Evolutionary conservation across 2,329 filamentous ascomycete species (phyloP), one percentile per base, ranked within the genome.

Genomic region (Plenodomus lindquistii): DNA sequence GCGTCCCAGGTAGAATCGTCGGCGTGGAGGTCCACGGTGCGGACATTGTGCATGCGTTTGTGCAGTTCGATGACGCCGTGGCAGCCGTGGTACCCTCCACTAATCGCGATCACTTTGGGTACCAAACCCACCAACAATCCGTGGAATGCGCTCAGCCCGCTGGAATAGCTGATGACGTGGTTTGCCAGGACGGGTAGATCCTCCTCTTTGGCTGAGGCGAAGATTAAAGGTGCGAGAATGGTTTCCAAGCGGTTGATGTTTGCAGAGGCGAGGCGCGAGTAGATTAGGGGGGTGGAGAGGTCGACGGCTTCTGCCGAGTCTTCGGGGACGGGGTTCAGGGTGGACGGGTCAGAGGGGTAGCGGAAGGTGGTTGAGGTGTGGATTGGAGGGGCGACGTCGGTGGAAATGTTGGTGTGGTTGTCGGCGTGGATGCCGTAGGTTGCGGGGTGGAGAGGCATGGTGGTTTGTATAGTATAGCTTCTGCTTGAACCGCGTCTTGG

Each of bases 331-430:
- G 81, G 78, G 7, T 76, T 59, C 38, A 96, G 81, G 21, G 84
- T 70, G 5, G 85, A 80, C 2, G 91, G 89, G 67, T 96, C 81
- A 44, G 78, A 74, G 21, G 80, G 78, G 72, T 97, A 97, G 60
- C 90, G 85, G 74, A 91, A 97, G 15, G 91, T 97, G 11, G 93
- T 97, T 53, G 91, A 91, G 55, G 95, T 85, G 71, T 97, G 93
- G 66, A 97, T 80, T 3, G 93, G 85, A 50, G 94, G 93, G 11
- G 93, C 91, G 46, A 97, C 87, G 67, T 94, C 91, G 42, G 85
- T 80, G 59, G 88, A 83, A 27, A 79, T 75, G 72, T 90, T 89
- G 63, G 94, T 81, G 62, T 79, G 79, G 75, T 95, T 86, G 66
- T 96, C 91, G 54, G 88, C 89, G 70, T 96, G 91, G 55, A 96